Base-by-base conservation (phyloP, 2,329 filamentous ascomycete genomes). In the Aphanoascus verrucosus region DNA sequence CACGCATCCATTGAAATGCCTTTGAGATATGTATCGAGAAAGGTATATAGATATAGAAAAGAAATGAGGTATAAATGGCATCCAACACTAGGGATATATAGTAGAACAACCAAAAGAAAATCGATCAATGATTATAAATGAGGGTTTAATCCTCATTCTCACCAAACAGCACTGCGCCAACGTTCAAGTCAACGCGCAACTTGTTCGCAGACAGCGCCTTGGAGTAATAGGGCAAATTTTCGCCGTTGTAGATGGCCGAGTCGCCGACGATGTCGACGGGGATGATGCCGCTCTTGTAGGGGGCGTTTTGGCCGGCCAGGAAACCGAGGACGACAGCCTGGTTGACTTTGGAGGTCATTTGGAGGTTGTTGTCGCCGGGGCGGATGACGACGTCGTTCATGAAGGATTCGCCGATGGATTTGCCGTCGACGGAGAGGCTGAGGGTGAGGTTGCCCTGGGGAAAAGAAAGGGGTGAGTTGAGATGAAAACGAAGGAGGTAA, bases 371-470 rank as follows among this genome's bases (percentile, higher is more conserved):
- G 57, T 72, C 64, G 42, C 80, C 80, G 0, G 81, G 81, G 8
- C 63, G 65, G 20, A 83, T 67, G 19, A 72, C 65, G 38, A 83
- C 67, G 61, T 81, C 60, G 35, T 72, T 64, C 12, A 83, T 67
- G 28, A 72, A 72, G 5, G 75, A 62, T 49, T 69, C 70, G 31
- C 79, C 80, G 55, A 83, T 73, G 3, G 62, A 15, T 4, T 66
- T 72, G 44, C 70, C 71, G 40, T 71, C 69, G 45, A 77, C 69
- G 40, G 69, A 69, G 55, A 83, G 72, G 57, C 74, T 65, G 60
- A 82, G 67, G 8, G 77, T 79, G 1, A 83, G 69, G 58, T 82
- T 79, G 55, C 80, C 80, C 61, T 69, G 43, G 15, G 54, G 9
- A 9, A 11, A 23, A 32, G 32, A 20, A 9, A 9, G n/a, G 15